Base-by-base conservation (phyloP, 2,329 filamentous ascomycete genomes). In the Penicillium sp. region DNA sequence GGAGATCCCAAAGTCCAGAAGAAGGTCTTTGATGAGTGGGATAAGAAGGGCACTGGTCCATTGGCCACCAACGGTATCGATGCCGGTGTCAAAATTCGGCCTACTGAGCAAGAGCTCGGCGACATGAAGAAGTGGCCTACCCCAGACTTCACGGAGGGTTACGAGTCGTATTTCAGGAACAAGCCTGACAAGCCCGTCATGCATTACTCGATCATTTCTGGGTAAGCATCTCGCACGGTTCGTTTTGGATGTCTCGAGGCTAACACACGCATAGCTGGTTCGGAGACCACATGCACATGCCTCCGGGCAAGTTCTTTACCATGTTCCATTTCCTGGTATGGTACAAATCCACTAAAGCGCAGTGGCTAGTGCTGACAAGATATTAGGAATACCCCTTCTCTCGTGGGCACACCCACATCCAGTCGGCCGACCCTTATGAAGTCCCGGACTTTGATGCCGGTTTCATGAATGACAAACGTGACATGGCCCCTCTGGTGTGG, bases 121-220 rank as follows among this genome's bases (percentile, higher is more conserved):
- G 77, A 85, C 64, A 88, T 91, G 72, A 85, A 87, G 68, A 80
- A 72, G 7, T 90, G 89, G 87, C 88, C 89, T 0, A 90, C 84
- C 46, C 84, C 84, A 12, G 85, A 90, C 50, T 93, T 93, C 31
- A 58, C 55, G 4, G 57, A 82, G 7, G 88, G 88, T 3, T 93
- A 88, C 88, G 85, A 92, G 64, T 86, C 82, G 51, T 92, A 93
- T 76, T 93, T 92, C 74, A 88, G 90, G 77, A 75, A 92, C 69
- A 91, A 91, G 77, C 88, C 88, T 1, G 88, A 92, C 73, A 92
- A 92, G 80, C 89, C 89, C 0, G 88, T 92, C 41, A 92, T 92
- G 89, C 89, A 92, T 69, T 92, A 92, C 75, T 87, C 82, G 1
- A 83, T 91, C 52, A 91, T 92, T 66, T 78, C 87, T 16, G 86